phyloP scores from a whole-genome alignment of 2,329 filamentous ascomycete species.

The Pseudogymnoascus sp. region DNA sequence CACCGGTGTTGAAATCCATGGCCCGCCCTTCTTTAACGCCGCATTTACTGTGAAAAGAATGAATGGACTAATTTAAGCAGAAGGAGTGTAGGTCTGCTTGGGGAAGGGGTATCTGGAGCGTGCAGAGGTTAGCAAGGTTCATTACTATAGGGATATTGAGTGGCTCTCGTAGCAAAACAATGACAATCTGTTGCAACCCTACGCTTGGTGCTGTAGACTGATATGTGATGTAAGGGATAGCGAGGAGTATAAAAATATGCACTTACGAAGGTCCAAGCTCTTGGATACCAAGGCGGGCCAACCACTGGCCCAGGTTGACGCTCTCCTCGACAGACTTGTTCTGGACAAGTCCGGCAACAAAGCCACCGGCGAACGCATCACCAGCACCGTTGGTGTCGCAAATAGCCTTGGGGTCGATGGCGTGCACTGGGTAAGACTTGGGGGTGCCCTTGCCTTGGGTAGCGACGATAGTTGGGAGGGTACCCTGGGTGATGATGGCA shows the following conservation, averaged over 20 bases:
- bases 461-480: constrained; percentile 79
- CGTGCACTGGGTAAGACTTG: constrained; percentile 71
- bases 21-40: constrained; percentile 27
- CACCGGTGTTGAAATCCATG: constrained; percentile 49
- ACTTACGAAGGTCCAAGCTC: constrained; percentile 94
- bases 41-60: constrained; percentile 31
- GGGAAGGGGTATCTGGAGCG: constrained; percentile 66
- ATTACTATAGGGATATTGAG: background rate
- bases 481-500: constrained; percentile 92
- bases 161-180: background rate
- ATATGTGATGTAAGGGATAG: background rate
- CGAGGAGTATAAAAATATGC: background rate
- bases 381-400: constrained; percentile 95
- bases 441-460: constrained; percentile 56
- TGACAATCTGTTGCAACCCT: constrained; percentile 1
- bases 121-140: constrained; percentile 4
- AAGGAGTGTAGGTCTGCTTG: constrained; percentile 63
- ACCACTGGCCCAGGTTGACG: constrained; percentile 93
- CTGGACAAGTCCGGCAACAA: constrained; percentile 80
- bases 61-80: constrained; percentile 26
- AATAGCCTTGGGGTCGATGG: constrained; percentile 70
- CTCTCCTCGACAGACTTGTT: constrained; percentile 69
- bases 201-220: background rate
- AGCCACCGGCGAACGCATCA: constrained; percentile 92
- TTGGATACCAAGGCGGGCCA: constrained; percentile 87